Evolutionary conservation across 306 rosid genomes (phyloP).

Genomic region (Styphnolobium japonicum): DNA sequence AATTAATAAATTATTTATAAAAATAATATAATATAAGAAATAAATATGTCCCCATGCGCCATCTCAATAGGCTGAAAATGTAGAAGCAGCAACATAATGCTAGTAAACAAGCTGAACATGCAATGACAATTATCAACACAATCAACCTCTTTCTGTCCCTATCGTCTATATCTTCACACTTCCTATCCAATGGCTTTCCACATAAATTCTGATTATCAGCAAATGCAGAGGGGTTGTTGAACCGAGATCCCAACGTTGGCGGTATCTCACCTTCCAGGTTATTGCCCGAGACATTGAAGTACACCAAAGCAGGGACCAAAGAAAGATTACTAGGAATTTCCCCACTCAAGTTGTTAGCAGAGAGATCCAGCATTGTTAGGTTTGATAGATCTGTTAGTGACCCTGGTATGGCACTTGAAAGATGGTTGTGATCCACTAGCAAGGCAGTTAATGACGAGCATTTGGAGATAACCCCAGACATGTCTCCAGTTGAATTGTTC

Average conservation of each 20-base stretch:
- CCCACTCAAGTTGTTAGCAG: slow-evolving; percentile 76
- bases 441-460: slow-evolving; percentile 56
- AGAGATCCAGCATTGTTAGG: slow-evolving; percentile 66
- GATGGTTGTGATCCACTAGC: slow-evolving; percentile 55
- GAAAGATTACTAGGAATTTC: slow-evolving; percentile 60
- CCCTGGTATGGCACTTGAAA: slow-evolving; percentile 66
- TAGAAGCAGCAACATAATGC: slow-evolving; percentile 81
- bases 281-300: slow-evolving; percentile 76
- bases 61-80: slow-evolving; percentile 67
- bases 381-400: slow-evolving; percentile 56
- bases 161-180: slow-evolving; percentile 32
- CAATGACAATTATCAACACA: slow-evolving; percentile 50
- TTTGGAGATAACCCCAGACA: slow-evolving; percentile 70
- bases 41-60: no score
- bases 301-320: slow-evolving; percentile 43
- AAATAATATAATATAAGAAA: no score
- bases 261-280: slow-evolving; percentile 80
- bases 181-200: slow-evolving; percentile 59
- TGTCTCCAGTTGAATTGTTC: slow-evolving; percentile 68
- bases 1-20: no score
- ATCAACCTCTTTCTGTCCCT: slow-evolving; percentile 60
- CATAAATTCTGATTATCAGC: slow-evolving; percentile 59
- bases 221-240: slow-evolving; percentile 58
- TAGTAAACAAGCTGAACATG: slow-evolving; percentile 53
- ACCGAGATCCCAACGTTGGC: slow-evolving; percentile 53